phyloP scores from a whole-genome alignment of 192 early-diverging fungal species.

The Diversispora eburnea region DNA sequence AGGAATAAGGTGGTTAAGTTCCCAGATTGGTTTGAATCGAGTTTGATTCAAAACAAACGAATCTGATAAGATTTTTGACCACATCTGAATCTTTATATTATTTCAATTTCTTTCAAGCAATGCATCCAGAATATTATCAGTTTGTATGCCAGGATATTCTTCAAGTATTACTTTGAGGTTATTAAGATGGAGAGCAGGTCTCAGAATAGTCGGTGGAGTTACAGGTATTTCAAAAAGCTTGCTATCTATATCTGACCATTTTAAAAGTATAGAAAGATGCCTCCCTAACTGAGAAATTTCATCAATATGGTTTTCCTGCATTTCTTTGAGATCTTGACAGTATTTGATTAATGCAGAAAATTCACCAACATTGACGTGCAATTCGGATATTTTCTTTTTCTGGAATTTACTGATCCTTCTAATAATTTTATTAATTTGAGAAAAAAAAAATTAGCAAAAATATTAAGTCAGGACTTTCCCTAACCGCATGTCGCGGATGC shows the following conservation, averaged over 20 bases:
- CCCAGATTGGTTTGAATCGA: slow-evolving; percentile 11
- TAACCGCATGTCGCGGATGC: no score
- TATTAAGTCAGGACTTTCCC: no score
- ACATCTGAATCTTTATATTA: no score
- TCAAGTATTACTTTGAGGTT: background rate
- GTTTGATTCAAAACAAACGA: slow-evolving; percentile 12
- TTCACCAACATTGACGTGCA: no score
- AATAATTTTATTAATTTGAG: no score
- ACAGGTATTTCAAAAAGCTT: background rate
- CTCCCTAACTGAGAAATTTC: background rate
- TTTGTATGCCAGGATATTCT: background rate
- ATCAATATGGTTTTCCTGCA: background rate
- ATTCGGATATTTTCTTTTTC: no score
- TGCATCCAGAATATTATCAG: background rate
- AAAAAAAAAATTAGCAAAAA: no score
- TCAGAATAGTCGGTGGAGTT: background rate
- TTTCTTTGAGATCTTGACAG: background rate
- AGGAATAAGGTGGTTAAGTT: slow-evolving; percentile 8
- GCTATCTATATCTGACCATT: background rate
- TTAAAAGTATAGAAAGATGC: background rate
- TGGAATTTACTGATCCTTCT: no score
- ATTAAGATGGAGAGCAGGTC: background rate
- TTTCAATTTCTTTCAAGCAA: no score
- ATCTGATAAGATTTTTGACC: slow-evolving; percentile 6
- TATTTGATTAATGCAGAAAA: background rate